Percentiles rank a stretch among this genome's conserved stretches.
These are phyloP conservation scores for Petasospora fabianii DNA, from an alignment of 1,139 yeast genomes.

Conservation along the genomic window DNA sequence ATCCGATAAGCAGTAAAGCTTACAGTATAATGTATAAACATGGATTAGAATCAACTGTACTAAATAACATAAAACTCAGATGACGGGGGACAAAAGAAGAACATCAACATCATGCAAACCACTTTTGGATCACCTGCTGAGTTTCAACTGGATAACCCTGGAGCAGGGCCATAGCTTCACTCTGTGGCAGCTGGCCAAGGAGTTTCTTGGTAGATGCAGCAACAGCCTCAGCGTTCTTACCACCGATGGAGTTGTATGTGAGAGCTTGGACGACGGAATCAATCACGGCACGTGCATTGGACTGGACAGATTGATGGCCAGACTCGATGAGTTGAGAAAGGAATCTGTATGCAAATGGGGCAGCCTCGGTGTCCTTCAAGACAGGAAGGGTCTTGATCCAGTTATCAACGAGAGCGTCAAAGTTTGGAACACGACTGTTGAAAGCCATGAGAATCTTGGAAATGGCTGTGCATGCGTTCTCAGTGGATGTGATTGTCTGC, in stretches of 20 bases:
- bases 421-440: slow-evolving; percentile 55
- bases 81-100: not conserved
- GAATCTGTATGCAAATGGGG: slow-evolving; percentile 80
- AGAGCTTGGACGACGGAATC: slow-evolving; percentile 78
- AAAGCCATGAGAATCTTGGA: slow-evolving; percentile 70
- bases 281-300: slow-evolving; percentile 61
- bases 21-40: no score
- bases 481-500: slow-evolving; percentile 84
- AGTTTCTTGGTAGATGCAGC: slow-evolving; percentile 56
- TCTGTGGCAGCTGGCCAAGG: slow-evolving; percentile 45
- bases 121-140: slow-evolving; percentile 57
- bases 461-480: slow-evolving; percentile 76
- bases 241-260: slow-evolving; percentile 61
- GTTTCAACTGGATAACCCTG: slow-evolving; percentile 61
- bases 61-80: no score
- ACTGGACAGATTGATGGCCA: slow-evolving; percentile 58
- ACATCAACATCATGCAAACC: slow-evolving; percentile 43
- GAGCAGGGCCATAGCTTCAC: slow-evolving; percentile 62
- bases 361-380: slow-evolving; percentile 82
- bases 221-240: slow-evolving; percentile 63
- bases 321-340: slow-evolving; percentile 69
- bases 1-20: no score
- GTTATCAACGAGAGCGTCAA: slow-evolving; percentile 58
- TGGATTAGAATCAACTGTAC: no score
- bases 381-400: slow-evolving; percentile 87